Conservation (phyloP, 345 rosid genomes). For the Cardiospermum halicacabum region DNA sequence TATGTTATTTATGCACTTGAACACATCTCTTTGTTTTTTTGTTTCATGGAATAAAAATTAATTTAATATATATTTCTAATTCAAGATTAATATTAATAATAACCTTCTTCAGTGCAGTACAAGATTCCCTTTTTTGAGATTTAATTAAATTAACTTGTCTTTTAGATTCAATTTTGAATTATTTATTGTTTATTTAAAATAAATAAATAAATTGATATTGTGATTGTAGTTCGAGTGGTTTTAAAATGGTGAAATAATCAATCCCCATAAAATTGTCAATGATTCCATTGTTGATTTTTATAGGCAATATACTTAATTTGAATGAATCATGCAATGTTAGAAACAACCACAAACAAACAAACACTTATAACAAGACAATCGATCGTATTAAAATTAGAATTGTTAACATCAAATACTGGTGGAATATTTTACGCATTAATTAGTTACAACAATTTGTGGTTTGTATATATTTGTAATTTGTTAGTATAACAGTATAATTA, state of each 20-base stretch:
- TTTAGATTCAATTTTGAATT: not conserved
- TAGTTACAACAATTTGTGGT: too few species aligned
- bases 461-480: too few species aligned
- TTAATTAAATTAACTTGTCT: too few species aligned
- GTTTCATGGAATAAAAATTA: not conserved
- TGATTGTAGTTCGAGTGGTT: not conserved
- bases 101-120: too few species aligned
- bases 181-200: not conserved
- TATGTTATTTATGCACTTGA: not conserved
- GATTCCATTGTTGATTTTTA: not conserved
- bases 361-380: not conserved
- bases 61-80: not conserved
- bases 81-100: not conserved
- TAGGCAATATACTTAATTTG: too few species aligned
- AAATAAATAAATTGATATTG: not conserved
- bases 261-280: not conserved
- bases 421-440: too few species aligned
- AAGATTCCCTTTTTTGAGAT: not conserved
- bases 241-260: not conserved
- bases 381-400: not conserved
- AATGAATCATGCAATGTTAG: too few species aligned
- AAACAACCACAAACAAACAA: not conserved
- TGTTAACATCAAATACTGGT: too few species aligned
- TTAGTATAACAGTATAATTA: too few species aligned
- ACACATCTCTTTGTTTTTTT: not conserved